Percentiles rank a stretch among this genome's conserved stretches.
These are phyloP conservation scores for Phlyctochytrium arcticum DNA, from an alignment of 192 early-diverging fungal genomes.

Conservation along the genomic window DNA sequence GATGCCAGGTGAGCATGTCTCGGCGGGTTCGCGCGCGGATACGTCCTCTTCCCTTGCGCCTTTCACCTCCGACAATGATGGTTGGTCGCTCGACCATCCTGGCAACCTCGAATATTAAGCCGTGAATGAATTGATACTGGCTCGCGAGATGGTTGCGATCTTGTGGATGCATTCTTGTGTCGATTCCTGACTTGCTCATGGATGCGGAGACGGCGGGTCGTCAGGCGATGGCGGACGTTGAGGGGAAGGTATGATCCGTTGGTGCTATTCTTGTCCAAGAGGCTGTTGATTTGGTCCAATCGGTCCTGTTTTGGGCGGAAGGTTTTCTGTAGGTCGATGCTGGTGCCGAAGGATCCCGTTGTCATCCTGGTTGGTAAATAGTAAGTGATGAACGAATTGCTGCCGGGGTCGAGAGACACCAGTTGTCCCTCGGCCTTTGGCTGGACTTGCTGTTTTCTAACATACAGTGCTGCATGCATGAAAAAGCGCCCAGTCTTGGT, in stretches of 20 bases:
- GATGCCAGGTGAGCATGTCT: slow-evolving; percentile 7
- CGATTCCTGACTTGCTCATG: slow-evolving; percentile 4
- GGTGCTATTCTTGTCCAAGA: neutral
- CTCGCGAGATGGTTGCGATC: neutral
- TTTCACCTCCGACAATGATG: neutral
- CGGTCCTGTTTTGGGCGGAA: neutral
- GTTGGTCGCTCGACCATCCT: neutral
- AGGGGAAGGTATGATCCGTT: slow-evolving; percentile 1
- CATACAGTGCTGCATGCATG: slow-evolving; percentile 12
- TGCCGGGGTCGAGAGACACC: slow-evolving; percentile 4
- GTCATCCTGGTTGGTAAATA: slow-evolving; percentile 13
- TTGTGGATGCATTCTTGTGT: slow-evolving; percentile 5
- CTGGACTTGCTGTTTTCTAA: neutral
- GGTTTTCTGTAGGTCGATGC: neutral
- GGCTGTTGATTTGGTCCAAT: neutral
- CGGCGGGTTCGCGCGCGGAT: neutral
- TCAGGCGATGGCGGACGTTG: neutral
- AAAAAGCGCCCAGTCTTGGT: slow-evolving; percentile 16
- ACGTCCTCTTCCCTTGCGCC: neutral
- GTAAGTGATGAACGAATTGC: slow-evolving; percentile 16
- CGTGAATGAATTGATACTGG: slow-evolving; percentile 1
- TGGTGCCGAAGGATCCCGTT: slow-evolving; percentile 12
- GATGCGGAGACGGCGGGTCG: neutral
- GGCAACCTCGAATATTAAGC: neutral
- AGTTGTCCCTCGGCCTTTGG: neutral